Conservation (phyloP, 1,284 basidiomycete species). For the Inonotus hispidus region DNA sequence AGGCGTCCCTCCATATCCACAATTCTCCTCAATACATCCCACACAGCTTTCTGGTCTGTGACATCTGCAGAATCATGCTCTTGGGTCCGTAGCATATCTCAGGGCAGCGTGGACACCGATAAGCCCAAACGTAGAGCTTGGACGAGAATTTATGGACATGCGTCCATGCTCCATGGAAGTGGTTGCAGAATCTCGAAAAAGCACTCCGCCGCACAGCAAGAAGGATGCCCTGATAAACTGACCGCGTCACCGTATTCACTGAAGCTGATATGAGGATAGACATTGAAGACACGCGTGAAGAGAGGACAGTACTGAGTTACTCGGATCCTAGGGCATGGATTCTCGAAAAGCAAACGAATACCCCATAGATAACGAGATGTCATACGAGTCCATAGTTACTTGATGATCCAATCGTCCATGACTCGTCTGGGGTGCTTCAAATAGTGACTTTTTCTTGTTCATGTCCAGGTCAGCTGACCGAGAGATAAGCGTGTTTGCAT, state of each 20-base stretch:
- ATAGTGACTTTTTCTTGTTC: too few species aligned
- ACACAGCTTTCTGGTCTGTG: constrained; percentile 53
- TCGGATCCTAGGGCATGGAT: too few species aligned
- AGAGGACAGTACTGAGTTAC: background rate
- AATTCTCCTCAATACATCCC: constrained; percentile 52
- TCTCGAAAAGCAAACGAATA: too few species aligned
- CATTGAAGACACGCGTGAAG: background rate
- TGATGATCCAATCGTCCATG: too few species aligned
- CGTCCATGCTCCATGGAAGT: background rate
- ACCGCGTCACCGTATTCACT: background rate
- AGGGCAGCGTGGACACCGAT: constrained; percentile 60
- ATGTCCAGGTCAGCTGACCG: too few species aligned
- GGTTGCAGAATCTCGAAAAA: background rate
- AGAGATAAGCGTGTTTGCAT: too few species aligned
- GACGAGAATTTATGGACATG: background rate
- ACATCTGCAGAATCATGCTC: constrained; percentile 66
- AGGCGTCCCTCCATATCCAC: constrained; percentile 60
- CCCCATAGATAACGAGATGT: too few species aligned
- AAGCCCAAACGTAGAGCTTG: constrained; percentile 45
- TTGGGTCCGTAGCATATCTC: constrained; percentile 33
- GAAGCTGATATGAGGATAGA: background rate
- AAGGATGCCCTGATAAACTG: background rate
- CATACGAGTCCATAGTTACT: too few species aligned
- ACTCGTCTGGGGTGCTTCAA: too few species aligned
- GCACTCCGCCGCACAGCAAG: background rate